Evolutionary conservation across 108 stramenopile species (phyloP), one percentile per base, ranked within the genome.

Genomic region (Cyclotella baltica): DNA sequence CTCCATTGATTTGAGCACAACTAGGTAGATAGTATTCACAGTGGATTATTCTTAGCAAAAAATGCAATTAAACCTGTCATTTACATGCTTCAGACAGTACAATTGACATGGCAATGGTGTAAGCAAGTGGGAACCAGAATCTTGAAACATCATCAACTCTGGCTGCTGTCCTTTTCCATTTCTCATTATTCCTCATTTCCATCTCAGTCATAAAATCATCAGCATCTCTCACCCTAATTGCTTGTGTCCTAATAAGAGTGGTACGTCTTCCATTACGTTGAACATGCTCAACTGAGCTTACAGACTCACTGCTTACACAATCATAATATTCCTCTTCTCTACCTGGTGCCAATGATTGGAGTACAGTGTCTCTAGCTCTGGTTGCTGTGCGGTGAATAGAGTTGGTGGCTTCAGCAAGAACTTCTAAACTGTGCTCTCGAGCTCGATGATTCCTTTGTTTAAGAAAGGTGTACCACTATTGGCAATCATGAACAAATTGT

Each of bases 81-180:
- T n/a, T n/a, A n/a, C n/a, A n/a, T 36, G 28, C 57, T 46, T 71
- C 40, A 28, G 57, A 5, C 2, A 71, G 28, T 2, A 71, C 27
- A 59, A 71, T 59, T 34, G 36, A 28, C 11, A 20, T 37, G 2
- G 36, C 35, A 52, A 84, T 51, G 10, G 38, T 25, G 30, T 62
- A 84, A 25, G 64, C 30, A 13, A 70, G 13, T 10, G 84, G 84
- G 19, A 85, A 43, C 56, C 74, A 57, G 23, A 80, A 52, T 6
- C 79, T 57, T 5, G 75, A 31, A 0, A 64, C 46, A 46, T 85
- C 75, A 30, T 85, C 84, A 15, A 85, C 75, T 27, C 29, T 30
- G 10, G 6, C 34, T n/a, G 84, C 67, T 23, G 71, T 47, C 16
- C 50, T 33, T 37, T 80, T 67, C 84, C 84, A 85, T 22, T 56